Conservation (phyloP, 2,329 filamentous ascomycete genomes). For the Colletotrichum sp. region DNA sequence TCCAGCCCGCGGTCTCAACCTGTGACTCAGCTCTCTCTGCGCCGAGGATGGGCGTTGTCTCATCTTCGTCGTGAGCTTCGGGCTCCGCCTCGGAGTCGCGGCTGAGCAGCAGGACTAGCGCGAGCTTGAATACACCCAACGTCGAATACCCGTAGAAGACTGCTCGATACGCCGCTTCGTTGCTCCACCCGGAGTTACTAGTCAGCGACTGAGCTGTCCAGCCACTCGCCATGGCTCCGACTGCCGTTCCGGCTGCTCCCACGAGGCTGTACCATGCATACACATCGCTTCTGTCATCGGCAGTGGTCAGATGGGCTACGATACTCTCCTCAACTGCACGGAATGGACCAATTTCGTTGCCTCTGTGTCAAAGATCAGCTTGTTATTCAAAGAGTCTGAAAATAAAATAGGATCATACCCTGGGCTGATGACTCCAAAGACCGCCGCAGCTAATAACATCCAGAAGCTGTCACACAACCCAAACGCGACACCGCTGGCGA, state of each 20-base stretch:
- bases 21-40: neutral
- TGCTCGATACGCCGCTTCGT: neutral
- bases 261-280: neutral
- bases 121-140: neutral
- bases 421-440: neutral
- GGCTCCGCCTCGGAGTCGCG: neutral
- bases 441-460: neutral
- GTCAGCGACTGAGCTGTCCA: neutral
- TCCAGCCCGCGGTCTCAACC: neutral
- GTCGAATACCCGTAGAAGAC: neutral
- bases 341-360: neutral
- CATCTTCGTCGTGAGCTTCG: neutral
- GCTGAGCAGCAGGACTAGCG: neutral
- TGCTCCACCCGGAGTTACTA: neutral
- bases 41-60: neutral
- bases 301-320: neutral
- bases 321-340: neutral
- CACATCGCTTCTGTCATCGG: neutral
- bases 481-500: neutral
- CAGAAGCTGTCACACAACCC: neutral
- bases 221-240: neutral
- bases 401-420: neutral
- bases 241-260: neutral
- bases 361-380: neutral
- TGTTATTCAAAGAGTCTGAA: neutral